These are phyloP conservation scores for Silene conica DNA, from an alignment of 148 eudicot genomes.

Conservation along the genomic window DNA sequence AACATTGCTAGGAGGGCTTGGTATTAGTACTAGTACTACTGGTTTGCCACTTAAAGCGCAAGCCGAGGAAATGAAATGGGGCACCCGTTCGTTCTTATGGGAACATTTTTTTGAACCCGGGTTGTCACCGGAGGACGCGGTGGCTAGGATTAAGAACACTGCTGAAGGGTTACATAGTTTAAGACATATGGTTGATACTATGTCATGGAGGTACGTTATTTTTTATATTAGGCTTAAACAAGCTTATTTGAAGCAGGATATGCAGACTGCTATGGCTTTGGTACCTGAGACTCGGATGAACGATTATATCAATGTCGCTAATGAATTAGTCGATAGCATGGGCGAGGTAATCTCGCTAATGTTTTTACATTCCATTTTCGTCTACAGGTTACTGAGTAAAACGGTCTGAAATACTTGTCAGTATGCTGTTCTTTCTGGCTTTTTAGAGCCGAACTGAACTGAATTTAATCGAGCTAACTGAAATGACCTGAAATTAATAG, in stretches of 20 bases:
- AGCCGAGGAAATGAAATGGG: slow-evolving; percentile 68
- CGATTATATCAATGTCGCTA: slow-evolving; percentile 58
- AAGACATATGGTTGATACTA: slow-evolving; percentile 73
- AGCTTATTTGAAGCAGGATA: slow-evolving; percentile 67
- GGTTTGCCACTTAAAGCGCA: slow-evolving; percentile 32
- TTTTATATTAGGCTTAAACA: slow-evolving; percentile 66
- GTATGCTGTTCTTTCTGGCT: too few relatives aligned
- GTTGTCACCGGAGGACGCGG: slow-evolving; percentile 78
- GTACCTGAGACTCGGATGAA: slow-evolving; percentile 37
- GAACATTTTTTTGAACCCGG: slow-evolving; percentile 75
- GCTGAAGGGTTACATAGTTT: slow-evolving; percentile 74
- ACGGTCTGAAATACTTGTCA: too few relatives aligned
- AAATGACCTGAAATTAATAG: too few relatives aligned
- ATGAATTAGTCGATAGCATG: slow-evolving; percentile 79
- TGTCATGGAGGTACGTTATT: slow-evolving; percentile 84
- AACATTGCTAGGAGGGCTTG: slow-evolving; percentile 41
- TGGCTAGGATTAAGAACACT: slow-evolving; percentile 57
- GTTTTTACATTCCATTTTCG: neutral
- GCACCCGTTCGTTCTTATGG: slow-evolving; percentile 60
- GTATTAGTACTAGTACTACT: slow-evolving; percentile 24
- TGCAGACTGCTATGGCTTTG: slow-evolving; percentile 54
- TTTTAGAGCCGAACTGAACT: too few relatives aligned
- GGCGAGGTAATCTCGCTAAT: slow-evolving; percentile 65
- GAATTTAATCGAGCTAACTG: too few relatives aligned
- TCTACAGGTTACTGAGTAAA: too few relatives aligned